Evolutionary conservation across 768 basidiomycete species (phyloP).

Genomic region (Lactarius evosmus): DNA sequence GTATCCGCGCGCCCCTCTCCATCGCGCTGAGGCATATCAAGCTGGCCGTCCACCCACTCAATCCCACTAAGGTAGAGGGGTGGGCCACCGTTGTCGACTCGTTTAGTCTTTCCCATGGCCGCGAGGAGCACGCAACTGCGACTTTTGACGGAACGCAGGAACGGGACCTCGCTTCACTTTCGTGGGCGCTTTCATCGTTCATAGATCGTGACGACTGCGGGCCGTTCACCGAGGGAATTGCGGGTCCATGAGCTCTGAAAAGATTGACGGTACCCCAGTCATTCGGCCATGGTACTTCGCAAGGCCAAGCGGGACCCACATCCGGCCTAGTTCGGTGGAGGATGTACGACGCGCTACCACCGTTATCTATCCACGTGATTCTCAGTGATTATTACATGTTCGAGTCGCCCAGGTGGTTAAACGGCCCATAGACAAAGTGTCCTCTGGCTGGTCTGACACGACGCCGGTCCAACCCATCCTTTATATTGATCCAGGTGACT

Average conservation of each 20-base stretch:
- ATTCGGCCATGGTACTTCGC: too few species aligned
- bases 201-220: conserved; percentile 8
- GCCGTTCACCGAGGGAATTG: conserved; percentile 14
- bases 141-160: not conserved
- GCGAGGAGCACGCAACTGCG: conserved; percentile 9
- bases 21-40: conserved; percentile 9
- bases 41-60: conserved; percentile 1
- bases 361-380: too few species aligned
- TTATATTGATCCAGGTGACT: too few species aligned
- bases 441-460: too few species aligned
- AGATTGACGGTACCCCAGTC: not conserved
- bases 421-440: too few species aligned
- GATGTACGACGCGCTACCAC: too few species aligned
- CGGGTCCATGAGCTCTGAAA: conserved; percentile 6
- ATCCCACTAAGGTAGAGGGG: not conserved
- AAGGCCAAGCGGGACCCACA: too few species aligned
- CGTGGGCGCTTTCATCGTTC: conserved; percentile 8
- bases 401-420: too few species aligned
- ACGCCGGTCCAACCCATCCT: too few species aligned
- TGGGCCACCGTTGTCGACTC: not conserved
- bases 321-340: too few species aligned
- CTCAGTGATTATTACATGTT: too few species aligned
- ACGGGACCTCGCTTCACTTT: conserved; percentile 8
- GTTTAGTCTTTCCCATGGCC: not conserved
- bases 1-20: conserved; percentile 20